phyloP scores from a whole-genome alignment of 2,329 filamentous ascomycete species.

The Trichophyton mentagrophytes region DNA sequence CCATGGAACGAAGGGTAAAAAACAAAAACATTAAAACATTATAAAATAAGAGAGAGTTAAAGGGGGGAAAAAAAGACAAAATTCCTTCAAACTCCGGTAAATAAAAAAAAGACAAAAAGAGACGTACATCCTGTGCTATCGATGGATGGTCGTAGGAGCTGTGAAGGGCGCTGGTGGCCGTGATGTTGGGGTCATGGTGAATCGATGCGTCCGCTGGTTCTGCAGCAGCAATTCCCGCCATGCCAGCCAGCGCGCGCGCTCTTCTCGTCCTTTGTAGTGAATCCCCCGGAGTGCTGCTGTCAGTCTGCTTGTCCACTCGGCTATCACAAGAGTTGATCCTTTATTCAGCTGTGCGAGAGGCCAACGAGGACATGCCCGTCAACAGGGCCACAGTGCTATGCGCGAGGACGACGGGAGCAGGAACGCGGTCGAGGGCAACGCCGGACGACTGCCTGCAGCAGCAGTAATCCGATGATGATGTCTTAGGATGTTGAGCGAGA shows the following conservation, averaged over 20 bases:
- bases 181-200: background rate
- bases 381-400: background rate
- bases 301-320: background rate
- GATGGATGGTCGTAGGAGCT: background rate
- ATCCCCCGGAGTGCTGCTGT: background rate
- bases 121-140: constrained; percentile 1
- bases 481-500: background rate
- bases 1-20: background rate
- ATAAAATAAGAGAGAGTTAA: too few relatives aligned
- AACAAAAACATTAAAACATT: too few relatives aligned
- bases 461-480: background rate
- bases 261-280: background rate
- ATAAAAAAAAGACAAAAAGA: background rate
- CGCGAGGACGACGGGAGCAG: background rate
- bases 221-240: constrained; percentile 31
- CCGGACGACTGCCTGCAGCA: background rate
- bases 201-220: constrained; percentile 26
- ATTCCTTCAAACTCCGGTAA: too few relatives aligned
- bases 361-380: background rate
- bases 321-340: background rate
- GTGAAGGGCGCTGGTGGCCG: background rate
- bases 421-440: background rate
- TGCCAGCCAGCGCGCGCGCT: constrained; percentile 16
- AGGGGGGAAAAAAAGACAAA: too few relatives aligned
- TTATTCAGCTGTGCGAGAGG: background rate